Evolutionary conservation across 306 rosid genomes (phyloP), one percentile per base, ranked within the genome.

Genomic region (Malus orientalis): DNA sequence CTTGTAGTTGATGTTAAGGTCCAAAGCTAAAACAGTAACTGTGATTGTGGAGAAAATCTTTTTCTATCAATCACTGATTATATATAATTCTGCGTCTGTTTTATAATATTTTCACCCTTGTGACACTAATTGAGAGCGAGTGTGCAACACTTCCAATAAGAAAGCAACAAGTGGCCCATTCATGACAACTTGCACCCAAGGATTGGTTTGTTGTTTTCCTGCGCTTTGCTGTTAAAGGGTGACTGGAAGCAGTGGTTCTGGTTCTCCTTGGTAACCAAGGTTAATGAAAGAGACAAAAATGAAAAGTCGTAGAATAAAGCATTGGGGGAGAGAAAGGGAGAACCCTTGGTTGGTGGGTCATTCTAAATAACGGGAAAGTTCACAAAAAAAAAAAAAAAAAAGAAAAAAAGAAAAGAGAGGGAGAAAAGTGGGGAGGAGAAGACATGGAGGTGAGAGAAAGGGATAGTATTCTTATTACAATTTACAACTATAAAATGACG

Each of bases 331-430:
- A 38, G 47, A 51, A n/a, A 19, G n/a, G 13, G 29, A 62, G 27
- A 33, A 54, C 61, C 25, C 19, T 70, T 68, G 75, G 29, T 59
- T 65, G 73, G 71, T 79, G 73, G 44, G 78, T 30, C 77, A 22
- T 69, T 82, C 66, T 67, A 49, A 51, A 29, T 33, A 32, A n/a
- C 47, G 59, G 45, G 73, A 81, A 74, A 71, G 70, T 12, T 78
- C 80, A 67, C 71, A 74, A 74, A n/a, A 63, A 61, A 30, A 1
- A 5, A 5, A 33, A 33, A 36, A 36, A 38, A 38, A 38, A 38
- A 36, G 0, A 63, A 61, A 30, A 1, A 5, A 5, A 33, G 6
- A 36, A 38, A 38, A 38, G 1, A 6, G 40, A 3, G 29, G 16
- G 40, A 47, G 70, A 84, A 76, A 71, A 23, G 49, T 66, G 38